These are phyloP conservation scores for Epichloe glyceriae DNA, from an alignment of 2,329 filamentous ascomycete species.

Conservation along the genomic window DNA sequence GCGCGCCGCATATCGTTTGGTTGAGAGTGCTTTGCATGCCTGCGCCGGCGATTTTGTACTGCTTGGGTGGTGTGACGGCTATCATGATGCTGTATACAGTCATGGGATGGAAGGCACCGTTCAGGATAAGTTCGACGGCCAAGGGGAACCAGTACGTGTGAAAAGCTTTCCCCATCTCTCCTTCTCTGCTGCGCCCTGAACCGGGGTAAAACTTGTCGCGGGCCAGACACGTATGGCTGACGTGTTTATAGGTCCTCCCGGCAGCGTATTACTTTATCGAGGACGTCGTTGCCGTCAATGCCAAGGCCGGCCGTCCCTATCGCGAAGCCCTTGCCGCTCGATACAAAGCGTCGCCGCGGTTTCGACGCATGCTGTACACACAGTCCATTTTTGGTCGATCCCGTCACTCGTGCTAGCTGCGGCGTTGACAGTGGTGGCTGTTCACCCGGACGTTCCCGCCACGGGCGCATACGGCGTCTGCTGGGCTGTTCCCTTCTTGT, in stretches of 20 bases:
- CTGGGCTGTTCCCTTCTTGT: conserved; percentile 28
- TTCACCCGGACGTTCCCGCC: conserved; percentile 21
- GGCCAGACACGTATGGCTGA: background rate
- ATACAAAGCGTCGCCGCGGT: conserved; percentile 28
- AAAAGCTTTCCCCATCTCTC: background rate
- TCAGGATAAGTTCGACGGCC: conserved; percentile 49
- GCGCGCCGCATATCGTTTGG: conserved; percentile 35
- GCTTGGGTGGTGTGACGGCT: conserved; percentile 28
- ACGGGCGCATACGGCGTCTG: conserved; percentile 24
- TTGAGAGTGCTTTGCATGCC: conserved; percentile 39
- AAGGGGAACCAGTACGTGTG: conserved; percentile 30
- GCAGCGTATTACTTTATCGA: conserved; percentile 53
- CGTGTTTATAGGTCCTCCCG: conserved; percentile 33
- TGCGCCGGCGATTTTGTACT: conserved; percentile 36
- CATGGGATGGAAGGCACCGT: conserved; percentile 36
- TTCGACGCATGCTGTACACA: conserved; percentile 26
- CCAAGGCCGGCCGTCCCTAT: conserved; percentile 35
- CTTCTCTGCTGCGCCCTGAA: too few species aligned
- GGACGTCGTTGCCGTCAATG: conserved; percentile 55
- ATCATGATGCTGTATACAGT: conserved; percentile 22
- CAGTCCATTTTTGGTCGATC: conserved; percentile 29
- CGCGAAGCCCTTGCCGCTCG: conserved; percentile 28
- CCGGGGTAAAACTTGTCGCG: too few species aligned
- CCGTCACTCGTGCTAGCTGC: conserved; percentile 24
- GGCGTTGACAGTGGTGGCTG: conserved; percentile 23